Percentiles rank a stretch among this genome's conserved stretches.
phyloP scores from a whole-genome alignment of 2,329 filamentous ascomycete genomes.

The Nothopassalora personata region DNA sequence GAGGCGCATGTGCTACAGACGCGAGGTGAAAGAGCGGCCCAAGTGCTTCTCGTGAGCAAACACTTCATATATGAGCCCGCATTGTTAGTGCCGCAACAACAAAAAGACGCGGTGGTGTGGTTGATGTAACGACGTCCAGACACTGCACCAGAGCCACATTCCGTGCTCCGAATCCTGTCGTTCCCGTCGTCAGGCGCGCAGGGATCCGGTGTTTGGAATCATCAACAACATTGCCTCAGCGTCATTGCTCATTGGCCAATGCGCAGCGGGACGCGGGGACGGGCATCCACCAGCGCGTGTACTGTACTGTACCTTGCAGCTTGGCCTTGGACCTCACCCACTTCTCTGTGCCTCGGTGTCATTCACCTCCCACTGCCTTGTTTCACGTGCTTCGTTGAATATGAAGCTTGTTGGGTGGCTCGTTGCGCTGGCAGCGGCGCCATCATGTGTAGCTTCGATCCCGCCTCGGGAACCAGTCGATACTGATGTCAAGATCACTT shows the following conservation, averaged over 20 bases:
- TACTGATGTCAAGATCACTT: neutral
- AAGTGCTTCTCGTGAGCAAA: neutral
- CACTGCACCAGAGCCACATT: neutral
- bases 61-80: neutral
- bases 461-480: constrained; percentile 8
- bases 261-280: too few relatives aligned
- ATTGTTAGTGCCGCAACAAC: neutral
- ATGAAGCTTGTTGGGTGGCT: constrained; percentile 4
- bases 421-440: constrained; percentile 1
- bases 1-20: neutral
- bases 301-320: neutral
- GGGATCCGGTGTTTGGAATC: neutral
- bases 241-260: neutral
- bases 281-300: neutral
- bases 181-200: neutral
- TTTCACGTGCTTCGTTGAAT: neutral
- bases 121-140: neutral
- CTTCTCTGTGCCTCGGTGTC: neutral
- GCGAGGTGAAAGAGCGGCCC: neutral
- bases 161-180: neutral
- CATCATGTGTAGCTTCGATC: constrained; percentile 5
- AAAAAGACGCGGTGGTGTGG: neutral
- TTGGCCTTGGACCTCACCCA: neutral
- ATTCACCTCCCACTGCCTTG: neutral
- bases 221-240: neutral